A percentile compares a stretch with the other conserved stretches of the same genome.
Evolutionary conservation across 2,329 filamentous ascomycete genomes (phyloP).

Genomic region (Calonectria ilicicola): DNA sequence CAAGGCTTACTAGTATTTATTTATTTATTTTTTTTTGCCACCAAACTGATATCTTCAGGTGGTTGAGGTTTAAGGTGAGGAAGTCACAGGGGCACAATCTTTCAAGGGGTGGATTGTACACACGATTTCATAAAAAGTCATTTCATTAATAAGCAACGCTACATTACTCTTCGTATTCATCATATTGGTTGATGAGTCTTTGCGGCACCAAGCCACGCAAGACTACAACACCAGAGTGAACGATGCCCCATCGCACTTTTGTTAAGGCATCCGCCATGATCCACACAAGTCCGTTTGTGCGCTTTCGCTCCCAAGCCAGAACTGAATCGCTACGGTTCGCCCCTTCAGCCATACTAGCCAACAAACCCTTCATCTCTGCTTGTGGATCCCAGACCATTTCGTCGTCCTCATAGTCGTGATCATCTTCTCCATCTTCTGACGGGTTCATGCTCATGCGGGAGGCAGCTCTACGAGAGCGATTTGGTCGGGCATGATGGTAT

Average conservation of each 20-base stretch:
- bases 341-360: constrained; percentile 53
- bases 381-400: constrained; percentile 63
- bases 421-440: constrained; percentile 11
- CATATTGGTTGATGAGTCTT: constrained; percentile 44
- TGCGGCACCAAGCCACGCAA: constrained; percentile 52
- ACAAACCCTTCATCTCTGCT: constrained; percentile 60
- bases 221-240: constrained; percentile 71
- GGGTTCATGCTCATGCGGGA: not conserved
- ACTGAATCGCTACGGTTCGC: constrained; percentile 35
- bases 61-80: no score
- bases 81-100: no score
- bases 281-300: constrained; percentile 64
- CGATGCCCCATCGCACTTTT: constrained; percentile 71
- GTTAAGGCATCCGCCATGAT: constrained; percentile 67
- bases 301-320: constrained; percentile 57
- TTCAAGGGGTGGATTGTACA: no score
- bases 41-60: no score
- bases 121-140: not conserved
- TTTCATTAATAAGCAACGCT: not conserved
- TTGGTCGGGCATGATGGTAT: constrained; percentile 59
- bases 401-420: constrained; percentile 51
- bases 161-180: constrained; percentile 24
- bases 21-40: no score
- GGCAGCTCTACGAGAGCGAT: not conserved
- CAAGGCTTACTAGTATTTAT: no score